phyloP scores from a whole-genome alignment of 192 early-diverging fungal genomes.

The Podila epigama region DNA sequence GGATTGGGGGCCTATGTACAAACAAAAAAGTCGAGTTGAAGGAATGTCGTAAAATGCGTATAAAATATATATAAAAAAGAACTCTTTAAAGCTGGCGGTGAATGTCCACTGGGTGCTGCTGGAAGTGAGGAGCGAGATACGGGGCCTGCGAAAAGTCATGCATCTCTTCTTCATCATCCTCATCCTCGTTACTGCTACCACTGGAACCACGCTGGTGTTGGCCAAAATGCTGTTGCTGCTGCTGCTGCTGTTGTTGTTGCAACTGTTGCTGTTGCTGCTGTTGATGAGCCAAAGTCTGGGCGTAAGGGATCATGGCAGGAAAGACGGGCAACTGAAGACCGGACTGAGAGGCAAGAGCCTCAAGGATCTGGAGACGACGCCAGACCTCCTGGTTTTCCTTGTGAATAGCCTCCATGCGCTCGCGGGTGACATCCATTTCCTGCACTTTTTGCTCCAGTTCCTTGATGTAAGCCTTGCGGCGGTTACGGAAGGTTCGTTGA shows the following conservation, averaged over 20 bases:
- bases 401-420: conserved; percentile 55
- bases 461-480: conserved; percentile 82
- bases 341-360: conserved; percentile 12
- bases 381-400: conserved; percentile 45
- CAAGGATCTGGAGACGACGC: conserved; percentile 31
- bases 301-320: conserved; percentile 12
- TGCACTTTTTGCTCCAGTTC: conserved; percentile 79
- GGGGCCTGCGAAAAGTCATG: conserved; percentile 16
- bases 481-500: conserved; percentile 90
- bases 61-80: too few relatives aligned
- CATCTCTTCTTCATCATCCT: conserved; percentile 43
- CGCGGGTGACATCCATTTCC: conserved; percentile 59
- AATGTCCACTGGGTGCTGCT: conserved; percentile 5
- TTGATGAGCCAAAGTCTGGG: neutral
- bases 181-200: conserved; percentile 32
- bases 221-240: neutral
- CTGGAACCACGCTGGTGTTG: conserved; percentile 1
- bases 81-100: conserved; percentile 12
- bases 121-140: neutral
- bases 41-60: too few relatives aligned
- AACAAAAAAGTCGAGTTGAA: neutral
- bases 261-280: neutral
- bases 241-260: conserved; percentile 4
- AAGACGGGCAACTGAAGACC: conserved; percentile 22
- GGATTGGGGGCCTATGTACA: conserved; percentile 1